phyloP scores from a whole-genome alignment of 164 flowering plant genomes.

The Malania oleifera region DNA sequence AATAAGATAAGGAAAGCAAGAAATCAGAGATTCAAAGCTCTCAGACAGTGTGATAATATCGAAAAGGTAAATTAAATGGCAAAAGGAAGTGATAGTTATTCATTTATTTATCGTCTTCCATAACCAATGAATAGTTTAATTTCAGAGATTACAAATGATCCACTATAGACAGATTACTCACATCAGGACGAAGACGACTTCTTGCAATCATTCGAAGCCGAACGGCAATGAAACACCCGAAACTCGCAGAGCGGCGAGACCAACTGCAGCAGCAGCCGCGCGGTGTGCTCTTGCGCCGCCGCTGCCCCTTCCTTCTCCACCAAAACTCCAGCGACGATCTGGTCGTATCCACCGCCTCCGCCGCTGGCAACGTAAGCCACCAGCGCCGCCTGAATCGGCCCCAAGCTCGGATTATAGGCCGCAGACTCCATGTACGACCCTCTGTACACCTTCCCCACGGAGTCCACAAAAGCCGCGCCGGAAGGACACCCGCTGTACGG shows the following conservation, averaged over 20 bases:
- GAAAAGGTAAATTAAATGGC: too few species aligned
- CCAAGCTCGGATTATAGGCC: conserved; percentile 85
- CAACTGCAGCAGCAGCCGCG: conserved; percentile 46
- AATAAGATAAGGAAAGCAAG: too few species aligned
- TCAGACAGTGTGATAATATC: too few species aligned
- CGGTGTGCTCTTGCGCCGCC: conserved; percentile 66
- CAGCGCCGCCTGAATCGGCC: conserved; percentile 86
- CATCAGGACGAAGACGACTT: conserved; percentile 2
- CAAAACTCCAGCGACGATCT: conserved; percentile 63
- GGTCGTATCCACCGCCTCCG: conserved; percentile 51
- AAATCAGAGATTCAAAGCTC: too few species aligned
- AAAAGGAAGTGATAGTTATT: too few species aligned
- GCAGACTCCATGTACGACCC: conserved; percentile 89
- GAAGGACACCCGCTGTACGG: conserved; percentile 89
- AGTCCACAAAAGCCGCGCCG: conserved; percentile 71
- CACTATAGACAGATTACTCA: background rate
- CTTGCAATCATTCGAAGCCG: conserved; percentile 4
- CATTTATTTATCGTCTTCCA: conserved; percentile 1
- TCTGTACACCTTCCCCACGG: conserved; percentile 47
- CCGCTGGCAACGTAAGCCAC: conserved; percentile 60
- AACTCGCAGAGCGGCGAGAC: conserved; percentile 65
- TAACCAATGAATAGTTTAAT: too few species aligned
- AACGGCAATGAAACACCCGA: conserved; percentile 41
- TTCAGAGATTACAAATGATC: background rate
- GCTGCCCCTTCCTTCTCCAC: conserved; percentile 70